Evolutionary conservation across 2,329 filamentous ascomycete species (phyloP).

Genomic region (Paecilomyces variotii): DNA sequence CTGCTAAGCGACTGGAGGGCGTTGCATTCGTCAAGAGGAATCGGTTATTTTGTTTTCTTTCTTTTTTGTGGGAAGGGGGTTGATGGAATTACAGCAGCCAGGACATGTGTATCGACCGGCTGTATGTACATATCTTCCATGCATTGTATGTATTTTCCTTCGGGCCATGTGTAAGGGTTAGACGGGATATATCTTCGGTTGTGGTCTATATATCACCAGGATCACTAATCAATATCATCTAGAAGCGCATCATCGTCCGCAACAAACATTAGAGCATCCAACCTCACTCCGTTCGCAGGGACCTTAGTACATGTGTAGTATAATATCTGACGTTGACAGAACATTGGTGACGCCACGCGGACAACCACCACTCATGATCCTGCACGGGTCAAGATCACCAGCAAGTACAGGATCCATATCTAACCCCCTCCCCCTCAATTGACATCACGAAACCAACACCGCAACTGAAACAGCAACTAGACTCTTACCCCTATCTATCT

Average conservation of each 20-base stretch:
- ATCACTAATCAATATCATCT: background rate
- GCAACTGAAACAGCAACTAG: too few species aligned
- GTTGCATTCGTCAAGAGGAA: background rate
- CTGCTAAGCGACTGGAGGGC: background rate
- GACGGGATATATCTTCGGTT: background rate
- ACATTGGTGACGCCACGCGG: too few species aligned
- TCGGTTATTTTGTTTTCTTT: background rate
- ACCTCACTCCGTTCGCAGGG: background rate
- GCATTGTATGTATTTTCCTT: background rate
- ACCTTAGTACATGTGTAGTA: background rate
- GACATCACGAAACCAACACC: too few species aligned
- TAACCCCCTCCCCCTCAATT: too few species aligned
- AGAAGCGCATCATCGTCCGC: background rate
- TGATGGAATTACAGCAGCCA: background rate
- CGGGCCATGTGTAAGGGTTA: background rate
- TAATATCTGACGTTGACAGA: too few species aligned
- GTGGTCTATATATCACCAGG: background rate
- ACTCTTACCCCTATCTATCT: too few species aligned
- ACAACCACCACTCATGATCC: too few species aligned
- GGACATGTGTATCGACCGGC: background rate
- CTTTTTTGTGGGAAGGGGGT: too few species aligned
- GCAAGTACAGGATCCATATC: too few species aligned
- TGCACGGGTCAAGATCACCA: too few species aligned
- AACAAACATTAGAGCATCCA: background rate
- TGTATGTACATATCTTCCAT: background rate